Evolutionary conservation across 2,329 filamentous ascomycete genomes (phyloP), one percentile per base, ranked within the genome.

Genomic region (Chalara sp.): DNA sequence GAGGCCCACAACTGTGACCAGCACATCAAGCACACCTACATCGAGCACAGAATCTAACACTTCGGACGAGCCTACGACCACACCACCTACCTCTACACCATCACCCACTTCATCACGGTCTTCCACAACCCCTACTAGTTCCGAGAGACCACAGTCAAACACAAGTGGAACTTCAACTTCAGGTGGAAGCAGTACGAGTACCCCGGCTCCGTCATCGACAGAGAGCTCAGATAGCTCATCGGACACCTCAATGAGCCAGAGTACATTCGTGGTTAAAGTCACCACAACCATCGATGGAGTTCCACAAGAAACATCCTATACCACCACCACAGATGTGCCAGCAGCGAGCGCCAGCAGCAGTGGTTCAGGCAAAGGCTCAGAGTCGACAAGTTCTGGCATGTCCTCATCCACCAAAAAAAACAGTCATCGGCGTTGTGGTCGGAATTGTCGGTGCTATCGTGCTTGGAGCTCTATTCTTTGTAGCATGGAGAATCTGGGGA

Each of bases 391-490:
- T 49, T 10, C 8, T 8, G 84, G 87, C 50, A 81, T 96, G 69
- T 80, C 78, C 11, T 61, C 70, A 1, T 75, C 74, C 59, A 86
- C 83, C 47, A 87, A 85, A 68, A 90, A n/a, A 86, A 64, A 90
- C 87, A 46, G 87, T 97, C 60, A 95, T 95, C 55, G 93, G 92
- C 61, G 91, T 97, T 3, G 85, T 89, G 1, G 87, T 89, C 31
- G 88, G 88, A 54, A 76, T 93, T 32, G 88, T 88, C 43, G 87
- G 87, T 52, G 85, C 86, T 32, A 83, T 89, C 54, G 72, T 92
- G 21, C 76, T 93, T 10, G 87, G 79, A 44, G 87, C 81, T 21
- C 71, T 87, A 43, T 85, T 75, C 50, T 70, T 96, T 32, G 86
- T 96, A 2, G 84, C 81, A 60, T 96, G 87, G 86, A 81, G 91